Evolutionary conservation across 441 rosid genomes (phyloP), one percentile per base, ranked within the genome.

Genomic region (Bocquillonia castaneifolia): DNA sequence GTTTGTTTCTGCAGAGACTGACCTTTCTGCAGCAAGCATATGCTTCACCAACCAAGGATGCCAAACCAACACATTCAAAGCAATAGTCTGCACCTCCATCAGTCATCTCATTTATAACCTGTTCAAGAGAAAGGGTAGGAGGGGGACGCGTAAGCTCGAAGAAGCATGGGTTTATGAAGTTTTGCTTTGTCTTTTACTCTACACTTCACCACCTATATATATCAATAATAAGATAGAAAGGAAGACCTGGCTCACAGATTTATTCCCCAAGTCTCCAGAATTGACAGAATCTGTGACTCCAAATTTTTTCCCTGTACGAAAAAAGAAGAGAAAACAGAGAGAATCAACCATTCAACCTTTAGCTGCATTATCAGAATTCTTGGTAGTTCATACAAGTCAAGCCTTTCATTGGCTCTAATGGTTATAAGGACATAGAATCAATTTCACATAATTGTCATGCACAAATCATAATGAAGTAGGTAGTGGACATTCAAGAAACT

Each of bases 81-180:
- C 98, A 88, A 66, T 90, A 87, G 74, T 92, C 98, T 55, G 98
- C 95, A 40, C 96, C 93, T 12, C 91, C 96, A 63, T 59, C 81
- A 10, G 96, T 90, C 86, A 92, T 88, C 73, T 87, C 93, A 13
- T 45, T 74, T 76, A 90, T 79, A 70, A 83, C 82, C 96, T 92
- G 75, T 25, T 68, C 55, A 52, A 14, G 15, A 44, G 29, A 10
- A 22, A 18, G 52, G 63, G 23, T 10, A 45, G 62, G 45, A 20
- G 37, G 47, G 36, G 29, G 23, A 40, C 26, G 22, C 57, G 18
- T 22, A 58, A 36, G n/a, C n/a, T n/a, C n/a, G n/a, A n/a, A n/a
- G n/a, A n/a, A n/a, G n/a, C n/a, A n/a, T n/a, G n/a, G n/a, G n/a
- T n/a, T n/a, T n/a, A n/a, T n/a, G n/a, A n/a, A n/a, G n/a, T n/a